Base-by-base conservation (phyloP, 495 filamentous ascomycete species). In the Wilcoxina mikolae region DNA sequence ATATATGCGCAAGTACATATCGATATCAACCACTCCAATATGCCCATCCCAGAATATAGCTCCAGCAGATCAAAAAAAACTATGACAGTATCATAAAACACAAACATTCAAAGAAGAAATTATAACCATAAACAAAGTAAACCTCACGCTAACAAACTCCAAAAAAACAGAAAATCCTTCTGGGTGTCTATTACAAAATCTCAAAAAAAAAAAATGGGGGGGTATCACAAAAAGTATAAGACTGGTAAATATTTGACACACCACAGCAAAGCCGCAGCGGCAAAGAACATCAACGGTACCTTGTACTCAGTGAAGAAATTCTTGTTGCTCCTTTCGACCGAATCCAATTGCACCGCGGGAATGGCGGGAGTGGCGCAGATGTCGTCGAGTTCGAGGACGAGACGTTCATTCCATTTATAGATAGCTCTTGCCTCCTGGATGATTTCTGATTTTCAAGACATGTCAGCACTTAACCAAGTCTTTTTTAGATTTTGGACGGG, bases 321-420 rank as follows among this genome's bases (percentile, higher is more conserved):
- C 2, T 2, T 3, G 11, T 18, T 17, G 1, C 2, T 5, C 23
- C 22, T 11, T 3, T 46, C 22, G 43, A 24, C 31, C 31, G 7
- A 15, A 35, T 35, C 31, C 15, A 35, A 18, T 18, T 43, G 3
- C 15, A 23, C 46, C 3, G 27, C 10, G 15, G 46, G 46, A 1
- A 52, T 28, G 9, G 31, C 49, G 17, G 45, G 18, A 11, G 51
- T 20, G 9, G 11, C 54, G n/a, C 61, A 62, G 22, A 62, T 49
- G 22, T 41, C 48, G 27, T 65, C 62, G 3, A 65, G 58, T 7
- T 65, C 61, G 7, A 52, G 38, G 12, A 65, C 59, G 11, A 65
- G 41, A 2, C 50, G 42, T 9, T 26, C 26, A 35, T 65, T 64
- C 18, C 56, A 51, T 10, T 35, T 25, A 47, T 59, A 65, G n/a